These are phyloP conservation scores for Ustilago vetiveriae DNA, from an alignment of 1,284 basidiomycete genomes.

Conservation along the genomic window DNA sequence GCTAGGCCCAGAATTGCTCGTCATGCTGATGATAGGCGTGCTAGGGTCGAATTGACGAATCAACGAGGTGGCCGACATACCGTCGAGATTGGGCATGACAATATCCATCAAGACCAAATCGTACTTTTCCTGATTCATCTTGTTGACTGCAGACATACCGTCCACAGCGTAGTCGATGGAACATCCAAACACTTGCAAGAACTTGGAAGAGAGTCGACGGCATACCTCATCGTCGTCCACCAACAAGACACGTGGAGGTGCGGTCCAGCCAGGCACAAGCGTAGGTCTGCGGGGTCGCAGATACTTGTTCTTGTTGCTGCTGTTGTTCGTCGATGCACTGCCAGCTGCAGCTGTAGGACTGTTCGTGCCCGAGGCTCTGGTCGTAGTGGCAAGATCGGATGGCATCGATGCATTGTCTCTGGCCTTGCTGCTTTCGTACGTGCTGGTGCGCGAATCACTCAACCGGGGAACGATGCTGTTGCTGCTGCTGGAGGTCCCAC, in stretches of 20 bases:
- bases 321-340: neutral
- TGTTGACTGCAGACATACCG: conserved; percentile 90
- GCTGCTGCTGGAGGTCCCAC: conserved; percentile 7
- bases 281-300: conserved; percentile 70
- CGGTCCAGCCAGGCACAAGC: conserved; percentile 76
- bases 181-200: conserved; percentile 93
- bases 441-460: conserved; percentile 21
- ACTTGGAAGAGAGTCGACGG: conserved; percentile 86
- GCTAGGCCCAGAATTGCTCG: conserved; percentile 87
- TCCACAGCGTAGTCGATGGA: conserved; percentile 91
- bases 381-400: neutral
- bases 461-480: conserved; percentile 43
- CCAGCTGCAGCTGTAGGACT: neutral
- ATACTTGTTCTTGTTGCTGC: conserved; percentile 21
- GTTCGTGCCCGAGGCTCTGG: neutral
- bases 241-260: conserved; percentile 75
- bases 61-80: conserved; percentile 84
- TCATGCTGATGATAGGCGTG: conserved; percentile 98
- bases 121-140: conserved; percentile 93
- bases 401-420: neutral
- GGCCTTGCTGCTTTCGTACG: conserved; percentile 12
- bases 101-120: conserved; percentile 88
- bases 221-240: conserved; percentile 96
- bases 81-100: conserved; percentile 89
- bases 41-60: conserved; percentile 92